phyloP scores from a whole-genome alignment of 2,329 filamentous ascomycete genomes.

The Phialocephala sp. region DNA sequence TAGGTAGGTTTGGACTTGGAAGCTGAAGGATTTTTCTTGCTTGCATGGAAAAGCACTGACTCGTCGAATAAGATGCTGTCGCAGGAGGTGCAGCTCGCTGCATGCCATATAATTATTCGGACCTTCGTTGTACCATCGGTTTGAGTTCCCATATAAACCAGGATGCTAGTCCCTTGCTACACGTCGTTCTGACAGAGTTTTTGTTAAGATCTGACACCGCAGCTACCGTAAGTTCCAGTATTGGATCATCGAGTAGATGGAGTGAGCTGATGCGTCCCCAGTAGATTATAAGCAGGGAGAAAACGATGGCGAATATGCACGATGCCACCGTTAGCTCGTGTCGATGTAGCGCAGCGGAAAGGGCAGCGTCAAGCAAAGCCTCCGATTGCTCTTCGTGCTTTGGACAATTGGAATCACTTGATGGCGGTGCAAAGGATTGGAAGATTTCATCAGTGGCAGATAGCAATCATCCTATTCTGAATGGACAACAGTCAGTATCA shows the following conservation, averaged over 20 bases:
- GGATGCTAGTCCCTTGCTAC: neutral
- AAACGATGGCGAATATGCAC: too few relatives aligned
- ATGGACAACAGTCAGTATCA: neutral
- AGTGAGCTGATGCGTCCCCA: too few relatives aligned
- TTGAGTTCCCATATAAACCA: neutral
- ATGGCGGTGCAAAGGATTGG: neutral
- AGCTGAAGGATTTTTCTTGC: neutral
- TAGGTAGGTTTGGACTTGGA: neutral
- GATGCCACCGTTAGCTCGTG: too few relatives aligned
- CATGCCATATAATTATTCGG: neutral
- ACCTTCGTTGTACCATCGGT: neutral
- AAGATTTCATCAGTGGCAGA: neutral
- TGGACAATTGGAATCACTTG: neutral
- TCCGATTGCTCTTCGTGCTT: conserved; percentile 1
- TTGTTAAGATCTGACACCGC: neutral
- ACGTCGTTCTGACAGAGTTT: neutral
- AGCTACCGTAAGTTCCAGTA: too few relatives aligned
- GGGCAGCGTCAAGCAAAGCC: neutral
- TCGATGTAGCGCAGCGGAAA: too few relatives aligned
- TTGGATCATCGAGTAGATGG: too few relatives aligned
- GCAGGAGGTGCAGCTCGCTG: neutral
- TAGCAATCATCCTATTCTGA: neutral
- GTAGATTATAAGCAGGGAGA: too few relatives aligned
- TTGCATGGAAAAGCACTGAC: neutral
- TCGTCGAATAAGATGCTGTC: neutral